A percentile compares a stretch with the other conserved stretches of the same genome.
phyloP scores from a whole-genome alignment of 108 stramenopile species.

The Cyclotella atomus region DNA sequence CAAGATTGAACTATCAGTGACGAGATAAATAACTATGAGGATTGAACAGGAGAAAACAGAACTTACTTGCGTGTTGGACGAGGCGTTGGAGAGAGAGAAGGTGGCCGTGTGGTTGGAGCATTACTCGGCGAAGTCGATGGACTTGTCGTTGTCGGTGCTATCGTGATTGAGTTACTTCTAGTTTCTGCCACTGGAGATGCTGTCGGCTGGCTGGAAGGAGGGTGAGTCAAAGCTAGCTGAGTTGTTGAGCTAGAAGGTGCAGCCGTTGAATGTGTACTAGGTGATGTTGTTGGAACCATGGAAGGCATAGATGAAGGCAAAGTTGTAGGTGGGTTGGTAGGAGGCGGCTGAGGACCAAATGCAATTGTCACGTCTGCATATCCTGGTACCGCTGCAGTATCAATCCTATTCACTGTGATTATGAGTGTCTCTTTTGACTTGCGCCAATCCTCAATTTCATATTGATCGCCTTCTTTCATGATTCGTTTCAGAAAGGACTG shows the following conservation, averaged over 20 bases:
- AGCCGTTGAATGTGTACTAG: not conserved
- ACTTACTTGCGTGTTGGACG: too few species aligned
- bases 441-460: not conserved
- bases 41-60: too few species aligned
- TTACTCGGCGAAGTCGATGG: not conserved
- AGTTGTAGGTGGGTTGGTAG: not conserved
- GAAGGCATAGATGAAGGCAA: too few species aligned
- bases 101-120: not conserved
- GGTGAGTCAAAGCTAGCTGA: not conserved
- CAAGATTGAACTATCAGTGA: not conserved
- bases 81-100: not conserved
- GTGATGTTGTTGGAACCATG: not conserved
- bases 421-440: not conserved
- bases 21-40: not conserved
- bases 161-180: not conserved
- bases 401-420: conserved; percentile 12
- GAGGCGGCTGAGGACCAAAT: not conserved
- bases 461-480: conserved; percentile 2
- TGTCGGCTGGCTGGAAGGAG: not conserved
- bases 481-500: conserved; percentile 14
- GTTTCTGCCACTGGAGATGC: not conserved
- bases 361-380: conserved; percentile 22
- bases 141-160: not conserved
- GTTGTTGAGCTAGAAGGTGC: not conserved
- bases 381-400: conserved; percentile 9